phyloP scores from a whole-genome alignment of 139 green algal genomes.

The Micromonas commoda region DNA sequence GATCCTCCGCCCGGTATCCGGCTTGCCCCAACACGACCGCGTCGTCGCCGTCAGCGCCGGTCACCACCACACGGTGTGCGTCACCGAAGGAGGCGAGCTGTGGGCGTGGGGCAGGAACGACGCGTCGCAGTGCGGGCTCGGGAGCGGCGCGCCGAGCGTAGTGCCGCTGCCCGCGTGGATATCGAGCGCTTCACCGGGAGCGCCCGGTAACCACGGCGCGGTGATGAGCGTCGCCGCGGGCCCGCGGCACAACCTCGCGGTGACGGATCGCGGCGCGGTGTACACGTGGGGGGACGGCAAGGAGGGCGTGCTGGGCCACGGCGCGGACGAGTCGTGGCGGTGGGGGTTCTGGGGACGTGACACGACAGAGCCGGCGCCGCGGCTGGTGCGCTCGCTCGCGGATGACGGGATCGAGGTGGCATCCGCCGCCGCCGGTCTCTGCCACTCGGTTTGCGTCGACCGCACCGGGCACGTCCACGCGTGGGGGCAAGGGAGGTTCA shows the following conservation, averaged over 20 bases:
- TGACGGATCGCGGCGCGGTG: conserved; percentile 1
- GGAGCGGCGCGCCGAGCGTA: not conserved
- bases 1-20: not conserved
- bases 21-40: not conserved
- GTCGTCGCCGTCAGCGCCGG: not conserved
- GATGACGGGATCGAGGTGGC: not conserved
- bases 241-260: not conserved
- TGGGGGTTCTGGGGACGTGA: not conserved
- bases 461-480: not conserved
- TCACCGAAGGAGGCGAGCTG: not conserved
- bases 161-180: not conserved
- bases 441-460: conserved; percentile 3
- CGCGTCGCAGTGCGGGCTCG: not conserved
- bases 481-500: not conserved
- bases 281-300: conserved; percentile 1
- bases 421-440: not conserved
- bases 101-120: conserved; percentile 14
- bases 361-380: not conserved
- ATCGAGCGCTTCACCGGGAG: not conserved
- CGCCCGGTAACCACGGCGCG: not conserved
- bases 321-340: conserved; percentile 12
- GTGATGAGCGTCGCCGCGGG: conserved; percentile 35
- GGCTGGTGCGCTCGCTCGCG: not conserved
- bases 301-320: conserved; percentile 23
- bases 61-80: conserved; percentile 12